Percentiles rank a stretch among this genome's conserved stretches.
Evolutionary conservation across 1,139 yeast genomes (phyloP).

Genomic region (Pichia sp.): DNA sequence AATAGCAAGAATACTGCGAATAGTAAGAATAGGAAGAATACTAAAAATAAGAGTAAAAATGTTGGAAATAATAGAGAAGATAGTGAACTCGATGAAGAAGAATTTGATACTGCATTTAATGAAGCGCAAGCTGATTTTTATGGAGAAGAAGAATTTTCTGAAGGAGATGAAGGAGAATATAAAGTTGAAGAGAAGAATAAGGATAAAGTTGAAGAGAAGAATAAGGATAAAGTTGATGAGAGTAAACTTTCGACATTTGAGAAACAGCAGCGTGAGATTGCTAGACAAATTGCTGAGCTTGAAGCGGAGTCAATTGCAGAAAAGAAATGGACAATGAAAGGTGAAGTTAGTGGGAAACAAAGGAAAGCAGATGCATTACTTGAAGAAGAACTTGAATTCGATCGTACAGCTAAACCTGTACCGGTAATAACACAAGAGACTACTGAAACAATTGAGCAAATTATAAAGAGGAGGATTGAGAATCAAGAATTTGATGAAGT

Average conservation of each 20-base stretch:
- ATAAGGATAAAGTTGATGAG: slow-evolving; percentile 26
- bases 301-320: slow-evolving; percentile 87
- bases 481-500: slow-evolving; percentile 78
- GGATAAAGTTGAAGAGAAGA: slow-evolving; percentile 34
- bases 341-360: slow-evolving; percentile 77
- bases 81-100: slow-evolving; percentile 34
- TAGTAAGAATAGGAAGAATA: slow-evolving; percentile 21
- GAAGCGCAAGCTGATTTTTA: slow-evolving; percentile 58
- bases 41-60: slow-evolving; percentile 9
- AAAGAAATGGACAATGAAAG: slow-evolving; percentile 90
- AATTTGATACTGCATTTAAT: slow-evolving; percentile 44
- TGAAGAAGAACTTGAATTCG: slow-evolving; percentile 63
- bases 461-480: slow-evolving; percentile 74
- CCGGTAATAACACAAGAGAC: slow-evolving; percentile 89
- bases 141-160: slow-evolving; percentile 39
- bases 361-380: slow-evolving; percentile 79
- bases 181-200: slow-evolving; percentile 31
- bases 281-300: slow-evolving; percentile 65
- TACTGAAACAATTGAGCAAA: slow-evolving; percentile 79
- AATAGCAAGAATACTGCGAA: slow-evolving; percentile 20
- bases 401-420: slow-evolving; percentile 72
- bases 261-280: slow-evolving; percentile 70
- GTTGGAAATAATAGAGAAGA: slow-evolving; percentile 17
- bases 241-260: slow-evolving; percentile 66
- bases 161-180: slow-evolving; percentile 44